Conservation (phyloP, 176 grass and related monocot genomes). For the Puya raimondii region DNA sequence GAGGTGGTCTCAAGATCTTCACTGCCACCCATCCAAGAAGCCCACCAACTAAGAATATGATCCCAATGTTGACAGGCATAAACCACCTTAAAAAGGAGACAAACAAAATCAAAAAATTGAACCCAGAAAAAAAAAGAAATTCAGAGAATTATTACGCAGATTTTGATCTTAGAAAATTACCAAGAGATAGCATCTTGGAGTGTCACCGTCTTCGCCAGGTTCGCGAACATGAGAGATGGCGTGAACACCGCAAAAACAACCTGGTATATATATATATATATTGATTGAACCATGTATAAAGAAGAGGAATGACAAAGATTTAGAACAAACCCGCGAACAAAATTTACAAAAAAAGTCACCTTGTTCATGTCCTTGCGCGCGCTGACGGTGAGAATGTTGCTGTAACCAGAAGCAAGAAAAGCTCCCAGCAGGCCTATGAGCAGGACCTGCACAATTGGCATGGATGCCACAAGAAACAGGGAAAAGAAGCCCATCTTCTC, state of each 20-base stretch:
- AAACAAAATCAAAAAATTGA: not conserved
- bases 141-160: no score
- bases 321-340: not conserved
- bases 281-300: not conserved
- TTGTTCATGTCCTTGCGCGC: constrained; percentile 85
- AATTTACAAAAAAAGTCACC: constrained; percentile 16
- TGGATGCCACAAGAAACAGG: constrained; percentile 63
- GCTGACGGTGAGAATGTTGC: constrained; percentile 46
- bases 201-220: constrained; percentile 69
- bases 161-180: constrained; percentile 26
- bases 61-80: constrained; percentile 84
- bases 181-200: constrained; percentile 69
- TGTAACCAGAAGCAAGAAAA: constrained; percentile 55
- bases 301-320: not conserved
- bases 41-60: constrained; percentile 54
- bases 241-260: constrained; percentile 80
- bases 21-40: constrained; percentile 65
- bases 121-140: no score
- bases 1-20: constrained; percentile 47
- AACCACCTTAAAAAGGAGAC: constrained; percentile 64
- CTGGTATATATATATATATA: constrained; percentile 20
- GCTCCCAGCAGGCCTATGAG: constrained; percentile 74
- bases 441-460: constrained; percentile 70
- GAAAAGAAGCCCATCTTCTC: constrained; percentile 57
- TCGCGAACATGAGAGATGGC: constrained; percentile 63